phyloP scores from a whole-genome alignment of 345 rosid species.

The Linum trigynum region DNA sequence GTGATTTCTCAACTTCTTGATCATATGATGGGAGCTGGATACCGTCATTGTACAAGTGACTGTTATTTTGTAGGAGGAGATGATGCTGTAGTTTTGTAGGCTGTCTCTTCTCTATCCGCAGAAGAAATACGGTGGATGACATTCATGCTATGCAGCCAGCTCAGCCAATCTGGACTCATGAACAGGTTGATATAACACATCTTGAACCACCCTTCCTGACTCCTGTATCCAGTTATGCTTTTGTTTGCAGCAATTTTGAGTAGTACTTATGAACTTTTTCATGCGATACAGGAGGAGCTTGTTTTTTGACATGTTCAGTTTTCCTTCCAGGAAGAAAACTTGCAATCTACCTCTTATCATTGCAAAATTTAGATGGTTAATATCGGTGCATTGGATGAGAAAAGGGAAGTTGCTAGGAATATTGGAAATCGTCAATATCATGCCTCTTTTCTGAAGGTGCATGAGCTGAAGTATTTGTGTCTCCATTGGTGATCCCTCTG shows the following conservation, averaged over 20 bases:
- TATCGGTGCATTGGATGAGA: neutral
- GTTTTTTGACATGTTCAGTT: neutral
- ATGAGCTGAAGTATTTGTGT: neutral
- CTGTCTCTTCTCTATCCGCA: neutral
- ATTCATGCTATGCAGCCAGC: neutral
- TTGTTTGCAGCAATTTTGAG: too few relatives aligned
- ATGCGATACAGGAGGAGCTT: too few relatives aligned
- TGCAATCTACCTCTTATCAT: too few relatives aligned
- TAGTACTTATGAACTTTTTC: neutral
- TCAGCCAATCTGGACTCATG: neutral
- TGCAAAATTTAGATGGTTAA: neutral
- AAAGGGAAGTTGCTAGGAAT: neutral
- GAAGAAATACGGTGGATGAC: neutral
- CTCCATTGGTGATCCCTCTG: neutral
- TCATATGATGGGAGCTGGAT: slow-evolving; percentile 32
- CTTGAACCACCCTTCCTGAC: too few relatives aligned
- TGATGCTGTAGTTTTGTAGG: slow-evolving; percentile 5
- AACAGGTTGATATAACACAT: neutral
- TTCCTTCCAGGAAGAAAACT: neutral
- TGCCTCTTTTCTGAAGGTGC: too few relatives aligned
- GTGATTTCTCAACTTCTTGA: slow-evolving; percentile 14
- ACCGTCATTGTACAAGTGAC: slow-evolving; percentile 4
- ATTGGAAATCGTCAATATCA: too few relatives aligned
- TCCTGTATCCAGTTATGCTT: too few relatives aligned
- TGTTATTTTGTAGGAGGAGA: slow-evolving; percentile 8